These are phyloP conservation scores for Anisodus tanguticus DNA, from an alignment of 257 asterid genomes.

Conservation along the genomic window DNA sequence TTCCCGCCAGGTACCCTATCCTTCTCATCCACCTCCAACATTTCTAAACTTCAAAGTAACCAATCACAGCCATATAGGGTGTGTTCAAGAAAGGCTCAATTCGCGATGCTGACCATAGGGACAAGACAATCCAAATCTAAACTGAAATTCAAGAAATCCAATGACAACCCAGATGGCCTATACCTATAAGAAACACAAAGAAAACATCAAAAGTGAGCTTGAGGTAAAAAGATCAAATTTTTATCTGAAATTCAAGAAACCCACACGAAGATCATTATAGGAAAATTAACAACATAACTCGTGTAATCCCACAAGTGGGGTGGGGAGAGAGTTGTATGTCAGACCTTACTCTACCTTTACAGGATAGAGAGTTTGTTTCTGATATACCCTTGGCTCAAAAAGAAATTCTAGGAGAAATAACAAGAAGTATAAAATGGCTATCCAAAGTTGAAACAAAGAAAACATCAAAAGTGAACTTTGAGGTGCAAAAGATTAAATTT, in stretches of 20 bases:
- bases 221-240: conserved; percentile 27
- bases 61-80: conserved; percentile 39
- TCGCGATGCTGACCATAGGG: not conserved
- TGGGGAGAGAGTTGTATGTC: too few relatives aligned
- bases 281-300: not conserved
- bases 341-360: too few relatives aligned
- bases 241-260: conserved; percentile 26
- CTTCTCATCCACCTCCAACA: conserved; percentile 39
- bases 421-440: conserved; percentile 14
- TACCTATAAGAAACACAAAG: conserved; percentile 12
- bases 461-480: conserved; percentile 27
- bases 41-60: conserved; percentile 47
- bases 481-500: conserved; percentile 27
- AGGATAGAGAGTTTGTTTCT: too few relatives aligned
- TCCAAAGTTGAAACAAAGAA: conserved; percentile 28
- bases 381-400: too few relatives aligned
- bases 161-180: conserved; percentile 23
- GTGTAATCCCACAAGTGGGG: too few relatives aligned
- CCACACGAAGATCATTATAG: not conserved
- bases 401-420: not conserved
- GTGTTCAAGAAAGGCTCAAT: conserved; percentile 40
- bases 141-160: conserved; percentile 20
- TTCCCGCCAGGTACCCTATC: conserved; percentile 52
- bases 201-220: conserved; percentile 25
- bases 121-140: not conserved